Percentiles rank a stretch among this genome's conserved stretches.
phyloP scores from a whole-genome alignment of 169 alveolate genomes.

The Plasmodium gonderi region DNA sequence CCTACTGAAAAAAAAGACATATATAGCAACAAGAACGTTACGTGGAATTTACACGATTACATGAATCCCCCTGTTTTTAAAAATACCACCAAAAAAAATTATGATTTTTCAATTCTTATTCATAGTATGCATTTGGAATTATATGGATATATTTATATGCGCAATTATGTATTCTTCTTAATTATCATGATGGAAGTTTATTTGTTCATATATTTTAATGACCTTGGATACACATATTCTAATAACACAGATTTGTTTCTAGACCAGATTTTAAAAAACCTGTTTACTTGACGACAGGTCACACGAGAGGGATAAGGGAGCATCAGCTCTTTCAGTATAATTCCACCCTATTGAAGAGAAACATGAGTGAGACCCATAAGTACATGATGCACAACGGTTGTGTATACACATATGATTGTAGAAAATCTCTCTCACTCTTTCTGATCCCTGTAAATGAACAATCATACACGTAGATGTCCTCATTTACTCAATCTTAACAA shows the following conservation, averaged over 20 bases:
- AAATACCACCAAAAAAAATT: conserved; percentile 24
- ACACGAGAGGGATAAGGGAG: background rate
- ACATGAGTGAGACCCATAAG: no score
- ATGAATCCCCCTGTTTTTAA: conserved; percentile 60
- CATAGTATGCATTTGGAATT: conserved; percentile 36
- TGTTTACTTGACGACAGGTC: conserved; percentile 13
- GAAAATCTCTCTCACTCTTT: no score
- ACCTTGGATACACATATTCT: conserved; percentile 39
- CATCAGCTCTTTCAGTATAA: background rate
- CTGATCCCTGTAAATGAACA: no score
- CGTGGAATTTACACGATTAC: background rate
- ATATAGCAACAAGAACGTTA: background rate
- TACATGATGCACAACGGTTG: no score
- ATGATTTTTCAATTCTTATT: conserved; percentile 44
- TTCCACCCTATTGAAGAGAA: no score
- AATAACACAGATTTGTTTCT: conserved; percentile 51
- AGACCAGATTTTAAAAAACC: conserved; percentile 61
- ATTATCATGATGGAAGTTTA: conserved; percentile 45
- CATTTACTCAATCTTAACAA: no score
- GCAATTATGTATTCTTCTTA: conserved; percentile 52
- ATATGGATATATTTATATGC: conserved; percentile 44
- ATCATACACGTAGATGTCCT: no score
- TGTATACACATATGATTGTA: no score
- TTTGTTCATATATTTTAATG: conserved; percentile 29
- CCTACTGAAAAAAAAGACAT: background rate